These are phyloP conservation scores for Brettanomyces sp. DNA, from an alignment of 805 yeast species.

Conservation along the genomic window DNA sequence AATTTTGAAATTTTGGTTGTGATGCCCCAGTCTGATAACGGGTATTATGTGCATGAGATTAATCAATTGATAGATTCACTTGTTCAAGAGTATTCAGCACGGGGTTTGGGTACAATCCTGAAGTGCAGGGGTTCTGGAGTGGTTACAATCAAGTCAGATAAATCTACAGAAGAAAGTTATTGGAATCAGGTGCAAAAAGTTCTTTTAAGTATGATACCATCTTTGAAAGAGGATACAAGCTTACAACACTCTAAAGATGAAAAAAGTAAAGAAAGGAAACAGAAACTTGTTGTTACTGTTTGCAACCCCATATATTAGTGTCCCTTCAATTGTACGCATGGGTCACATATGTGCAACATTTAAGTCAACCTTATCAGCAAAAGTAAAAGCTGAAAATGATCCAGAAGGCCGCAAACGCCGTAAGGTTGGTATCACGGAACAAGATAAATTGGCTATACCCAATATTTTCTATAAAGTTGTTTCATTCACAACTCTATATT, in stretches of 20 bases:
- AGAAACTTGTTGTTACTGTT: slow-evolving; percentile 33
- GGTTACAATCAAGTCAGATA: slow-evolving; percentile 12
- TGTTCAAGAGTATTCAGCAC: slow-evolving; percentile 34
- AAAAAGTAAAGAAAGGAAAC: background rate
- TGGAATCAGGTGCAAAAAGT: slow-evolving; percentile 17
- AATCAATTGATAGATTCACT: slow-evolving; percentile 31
- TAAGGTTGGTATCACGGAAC: slow-evolving; percentile 1
- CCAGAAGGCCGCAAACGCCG: slow-evolving; percentile 19
- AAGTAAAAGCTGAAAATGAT: slow-evolving; percentile 10
- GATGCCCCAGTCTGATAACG: slow-evolving; percentile 15
- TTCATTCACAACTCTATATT: slow-evolving; percentile 30
- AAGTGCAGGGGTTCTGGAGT: slow-evolving; percentile 9
- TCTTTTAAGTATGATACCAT: slow-evolving; percentile 6
- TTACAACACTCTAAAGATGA: background rate
- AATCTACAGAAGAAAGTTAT: slow-evolving; percentile 13
- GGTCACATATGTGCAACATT: slow-evolving; percentile 40
- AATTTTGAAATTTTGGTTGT: slow-evolving; percentile 44
- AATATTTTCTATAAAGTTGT: slow-evolving; percentile 28
- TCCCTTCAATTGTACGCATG: slow-evolving; percentile 38
- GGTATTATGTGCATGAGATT: slow-evolving; percentile 21
- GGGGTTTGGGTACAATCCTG: slow-evolving; percentile 35
- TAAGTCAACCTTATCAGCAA: slow-evolving; percentile 23
- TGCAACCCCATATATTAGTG: slow-evolving; percentile 31
- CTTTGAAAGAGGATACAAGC: slow-evolving; percentile 4
- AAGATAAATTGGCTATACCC: slow-evolving; percentile 7